These are phyloP conservation scores for Coemansia sp. DNA, from an alignment of 192 early-diverging fungal genomes.

Conservation along the genomic window DNA sequence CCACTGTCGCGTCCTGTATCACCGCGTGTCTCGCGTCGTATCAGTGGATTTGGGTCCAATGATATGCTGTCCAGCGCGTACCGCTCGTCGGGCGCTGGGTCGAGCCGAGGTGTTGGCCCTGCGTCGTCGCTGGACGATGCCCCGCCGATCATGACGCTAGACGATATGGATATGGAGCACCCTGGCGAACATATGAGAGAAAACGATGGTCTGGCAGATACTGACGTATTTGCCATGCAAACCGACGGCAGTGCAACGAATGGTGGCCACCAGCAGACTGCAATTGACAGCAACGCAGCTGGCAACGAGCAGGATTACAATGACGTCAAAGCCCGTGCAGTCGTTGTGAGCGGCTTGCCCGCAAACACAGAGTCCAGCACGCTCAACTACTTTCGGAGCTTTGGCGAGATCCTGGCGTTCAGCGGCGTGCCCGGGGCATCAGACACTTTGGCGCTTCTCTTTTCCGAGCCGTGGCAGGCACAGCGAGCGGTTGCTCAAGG, in stretches of 20 bases:
- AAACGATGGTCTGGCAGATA: constrained; percentile 2
- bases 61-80: constrained; percentile 53
- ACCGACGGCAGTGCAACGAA: neutral
- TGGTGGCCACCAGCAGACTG: neutral
- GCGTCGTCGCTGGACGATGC: constrained; percentile 43
- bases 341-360: constrained; percentile 33
- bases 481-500: constrained; percentile 38
- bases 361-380: constrained; percentile 32
- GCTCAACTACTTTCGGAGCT: constrained; percentile 37
- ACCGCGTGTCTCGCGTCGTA: constrained; percentile 37
- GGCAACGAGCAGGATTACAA: constrained; percentile 30
- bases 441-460: constrained; percentile 39
- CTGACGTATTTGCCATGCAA: constrained; percentile 14
- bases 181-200: constrained; percentile 6
- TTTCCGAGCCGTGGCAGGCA: constrained; percentile 52
- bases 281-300: neutral
- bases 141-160: constrained; percentile 42
- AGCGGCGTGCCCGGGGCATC: constrained; percentile 14
- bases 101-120: constrained; percentile 8
- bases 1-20: constrained; percentile 30
- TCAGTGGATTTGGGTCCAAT: constrained; percentile 54
- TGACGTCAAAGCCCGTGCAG: constrained; percentile 36
- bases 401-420: constrained; percentile 43
- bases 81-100: constrained; percentile 13
- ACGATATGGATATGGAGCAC: constrained; percentile 30